Percentiles rank a stretch among this genome's conserved stretches.
These are phyloP conservation scores for Fusarium sp. DNA, from an alignment of 2,329 filamentous ascomycete species.

Conservation along the genomic window DNA sequence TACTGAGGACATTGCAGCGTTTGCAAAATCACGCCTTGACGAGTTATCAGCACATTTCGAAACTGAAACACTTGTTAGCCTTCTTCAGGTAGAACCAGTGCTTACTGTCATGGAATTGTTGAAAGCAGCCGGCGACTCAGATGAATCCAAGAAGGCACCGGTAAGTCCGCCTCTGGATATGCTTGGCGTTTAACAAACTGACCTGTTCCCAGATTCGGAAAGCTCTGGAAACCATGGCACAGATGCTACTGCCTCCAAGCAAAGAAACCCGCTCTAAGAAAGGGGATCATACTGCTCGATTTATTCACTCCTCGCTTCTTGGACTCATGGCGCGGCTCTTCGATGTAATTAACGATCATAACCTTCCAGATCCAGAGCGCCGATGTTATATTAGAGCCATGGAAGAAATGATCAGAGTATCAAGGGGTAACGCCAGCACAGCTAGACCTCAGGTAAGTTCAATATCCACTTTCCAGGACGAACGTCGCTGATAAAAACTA, in stretches of 20 bases:
- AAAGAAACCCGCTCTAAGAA: conserved; percentile 62
- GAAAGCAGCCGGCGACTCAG: conserved; percentile 78
- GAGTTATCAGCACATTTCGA: conserved; percentile 78
- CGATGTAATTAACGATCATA: conserved; percentile 78
- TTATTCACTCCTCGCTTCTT: conserved; percentile 85
- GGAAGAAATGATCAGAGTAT: conserved; percentile 86
- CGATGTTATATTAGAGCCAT: conserved; percentile 83
- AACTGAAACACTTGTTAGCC: conserved; percentile 71
- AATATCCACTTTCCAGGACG: neutral
- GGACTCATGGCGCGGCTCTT: conserved; percentile 88
- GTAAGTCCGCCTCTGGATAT: conserved; percentile 58
- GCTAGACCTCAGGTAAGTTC: conserved; percentile 84
- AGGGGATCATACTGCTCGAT: conserved; percentile 73
- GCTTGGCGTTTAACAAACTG: conserved; percentile 34
- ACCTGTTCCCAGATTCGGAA: conserved; percentile 57
- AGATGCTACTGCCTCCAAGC: conserved; percentile 54
- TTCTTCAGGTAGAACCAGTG: conserved; percentile 81
- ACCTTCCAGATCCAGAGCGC: conserved; percentile 74
- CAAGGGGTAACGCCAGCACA: conserved; percentile 77
- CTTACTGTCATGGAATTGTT: conserved; percentile 83
- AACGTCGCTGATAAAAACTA: conserved; percentile 51
- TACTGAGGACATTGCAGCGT: conserved; percentile 67
- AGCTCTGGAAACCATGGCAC: conserved; percentile 61
- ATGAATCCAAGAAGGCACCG: conserved; percentile 65
- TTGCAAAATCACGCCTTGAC: conserved; percentile 75